A percentile compares a stretch with the other conserved stretches of the same genome.
phyloP scores from a whole-genome alignment of 495 filamentous ascomycete species.

The Penicillium arizonense region DNA sequence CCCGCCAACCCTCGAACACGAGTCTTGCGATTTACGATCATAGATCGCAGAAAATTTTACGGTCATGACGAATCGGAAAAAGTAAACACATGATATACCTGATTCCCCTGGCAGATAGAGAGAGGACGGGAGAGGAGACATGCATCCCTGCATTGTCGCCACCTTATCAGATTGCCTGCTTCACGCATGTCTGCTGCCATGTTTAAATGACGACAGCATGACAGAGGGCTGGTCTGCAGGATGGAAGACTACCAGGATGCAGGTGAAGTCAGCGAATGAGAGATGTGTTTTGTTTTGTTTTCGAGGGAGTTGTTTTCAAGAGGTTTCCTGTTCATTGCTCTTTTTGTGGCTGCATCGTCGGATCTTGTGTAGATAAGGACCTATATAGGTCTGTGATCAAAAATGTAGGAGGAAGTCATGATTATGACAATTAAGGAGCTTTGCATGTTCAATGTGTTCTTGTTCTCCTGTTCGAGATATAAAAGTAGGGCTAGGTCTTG shows the following conservation, averaged over 20 bases:
- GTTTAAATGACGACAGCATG: conserved; percentile 1
- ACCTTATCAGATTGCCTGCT: conserved; percentile 10
- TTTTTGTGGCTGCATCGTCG: conserved; percentile 27
- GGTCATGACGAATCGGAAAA: conserved; percentile 35
- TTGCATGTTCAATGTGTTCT: conserved; percentile 1
- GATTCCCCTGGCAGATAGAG: conserved; percentile 29
- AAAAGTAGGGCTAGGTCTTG: too few species aligned
- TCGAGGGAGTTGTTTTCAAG: conserved; percentile 40
- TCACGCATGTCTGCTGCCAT: conserved; percentile 7
- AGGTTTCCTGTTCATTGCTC: conserved; percentile 26
- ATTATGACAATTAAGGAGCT: conserved; percentile 6
- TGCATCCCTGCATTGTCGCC: conserved; percentile 17
- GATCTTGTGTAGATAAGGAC: conserved; percentile 30
- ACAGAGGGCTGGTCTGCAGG: conserved; percentile 11
- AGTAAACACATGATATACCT: conserved; percentile 33
- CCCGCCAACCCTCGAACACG: conserved; percentile 9
- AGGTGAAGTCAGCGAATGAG: conserved; percentile 25
- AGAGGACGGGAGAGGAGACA: conserved; percentile 13
- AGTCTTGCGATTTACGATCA: conserved; percentile 21
- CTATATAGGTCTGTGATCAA: conserved; percentile 20
- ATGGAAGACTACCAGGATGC: conserved; percentile 20
- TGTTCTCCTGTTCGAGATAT: too few species aligned
- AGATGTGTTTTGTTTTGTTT: conserved; percentile 26
- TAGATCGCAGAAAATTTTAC: conserved; percentile 27
- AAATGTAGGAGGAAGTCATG: conserved; percentile 11